phyloP scores from a whole-genome alignment of 2,329 filamentous ascomycete species.

The Orbilia brochopaga region DNA sequence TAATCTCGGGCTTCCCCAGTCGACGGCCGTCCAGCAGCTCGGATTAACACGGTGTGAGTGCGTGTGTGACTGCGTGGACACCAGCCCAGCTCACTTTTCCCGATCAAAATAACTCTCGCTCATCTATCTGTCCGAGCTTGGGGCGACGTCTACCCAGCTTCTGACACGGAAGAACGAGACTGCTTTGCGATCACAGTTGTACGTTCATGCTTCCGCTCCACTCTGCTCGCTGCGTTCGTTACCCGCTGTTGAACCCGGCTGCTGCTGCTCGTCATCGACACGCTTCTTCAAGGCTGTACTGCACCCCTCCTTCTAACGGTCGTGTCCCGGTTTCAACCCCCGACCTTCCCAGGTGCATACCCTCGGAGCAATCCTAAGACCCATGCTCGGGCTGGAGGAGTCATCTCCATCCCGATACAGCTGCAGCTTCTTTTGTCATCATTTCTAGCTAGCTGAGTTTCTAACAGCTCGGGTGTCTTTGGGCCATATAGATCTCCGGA shows the following conservation, averaged over 20 bases:
- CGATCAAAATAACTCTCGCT: not conserved
- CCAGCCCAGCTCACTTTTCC: not conserved
- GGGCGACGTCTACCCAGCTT: constrained; percentile 1
- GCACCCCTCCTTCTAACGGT: constrained; percentile 17
- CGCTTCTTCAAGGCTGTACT: constrained; percentile 1
- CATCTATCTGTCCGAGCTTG: constrained; percentile 1
- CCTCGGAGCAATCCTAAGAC: constrained; percentile 34
- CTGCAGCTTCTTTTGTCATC: not conserved
- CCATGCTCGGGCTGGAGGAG: constrained; percentile 5
- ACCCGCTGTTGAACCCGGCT: not conserved
- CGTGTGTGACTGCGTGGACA: not conserved
- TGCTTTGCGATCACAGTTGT: constrained; percentile 5
- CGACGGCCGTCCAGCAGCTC: not conserved
- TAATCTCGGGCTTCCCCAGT: not conserved
- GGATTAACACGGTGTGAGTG: no score
- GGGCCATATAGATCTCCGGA: constrained; percentile 11
- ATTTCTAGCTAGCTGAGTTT: not conserved
- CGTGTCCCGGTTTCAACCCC: constrained; percentile 27
- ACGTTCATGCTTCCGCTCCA: constrained; percentile 10
- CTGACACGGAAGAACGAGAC: not conserved
- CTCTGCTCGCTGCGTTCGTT: not conserved
- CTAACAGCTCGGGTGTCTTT: constrained; percentile 22
- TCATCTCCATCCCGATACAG: not conserved
- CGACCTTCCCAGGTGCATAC: constrained; percentile 23
- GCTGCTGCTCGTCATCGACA: not conserved